Base-by-base conservation (phyloP, 441 rosid species). In the Dalechampia spathulata region DNA sequence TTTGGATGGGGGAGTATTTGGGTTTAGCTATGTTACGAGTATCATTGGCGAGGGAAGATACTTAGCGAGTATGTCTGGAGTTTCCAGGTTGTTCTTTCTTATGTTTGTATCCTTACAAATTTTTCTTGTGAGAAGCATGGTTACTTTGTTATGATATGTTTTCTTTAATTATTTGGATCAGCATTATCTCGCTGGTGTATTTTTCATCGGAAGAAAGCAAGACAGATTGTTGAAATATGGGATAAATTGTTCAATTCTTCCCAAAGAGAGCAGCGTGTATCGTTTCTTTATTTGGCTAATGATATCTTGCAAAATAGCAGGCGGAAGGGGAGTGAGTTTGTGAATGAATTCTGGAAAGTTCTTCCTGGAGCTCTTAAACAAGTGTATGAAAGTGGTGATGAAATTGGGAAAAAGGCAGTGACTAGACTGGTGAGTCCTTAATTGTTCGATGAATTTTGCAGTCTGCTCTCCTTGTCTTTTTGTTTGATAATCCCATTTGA, bases 181-280 rank as follows among this genome's bases (percentile, higher is more conserved):
- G 83, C 83, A 26, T 63, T 78, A 73, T 78, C 83, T 4, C 78
- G 72, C 43, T 78, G 80, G 83, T 75, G 83, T 63, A 61, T 78
- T 55, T 41, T 71, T 63, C 80, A 78, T 55, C 75, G 83, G 46
- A 78, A 71, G 71, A 78, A 68, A 64, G 83, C 83, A 32, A 75
- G 74, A 53, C 78, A 60, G 43, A 69, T 75, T 54, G 80, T 78
- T 63, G 80, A 78, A 61, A 62, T 67, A 28, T 78, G 83, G 83
- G 78, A 72, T 25, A 75, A 72, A 40, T 55, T 22, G 30, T 75
- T 78, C 66, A 71, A 66, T 37, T 67, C 78, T 23, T 64, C 75
- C 57, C 78, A 68, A 58, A 78, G 50, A 60, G 80, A 72, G 45
- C 76, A 78, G 62, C 62, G 78, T 49, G 64, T 78, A 53, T 63